Evolutionary conservation across 2,329 filamentous ascomycete genomes (phyloP).

Genomic region (Metarhizium guizhouense): DNA sequence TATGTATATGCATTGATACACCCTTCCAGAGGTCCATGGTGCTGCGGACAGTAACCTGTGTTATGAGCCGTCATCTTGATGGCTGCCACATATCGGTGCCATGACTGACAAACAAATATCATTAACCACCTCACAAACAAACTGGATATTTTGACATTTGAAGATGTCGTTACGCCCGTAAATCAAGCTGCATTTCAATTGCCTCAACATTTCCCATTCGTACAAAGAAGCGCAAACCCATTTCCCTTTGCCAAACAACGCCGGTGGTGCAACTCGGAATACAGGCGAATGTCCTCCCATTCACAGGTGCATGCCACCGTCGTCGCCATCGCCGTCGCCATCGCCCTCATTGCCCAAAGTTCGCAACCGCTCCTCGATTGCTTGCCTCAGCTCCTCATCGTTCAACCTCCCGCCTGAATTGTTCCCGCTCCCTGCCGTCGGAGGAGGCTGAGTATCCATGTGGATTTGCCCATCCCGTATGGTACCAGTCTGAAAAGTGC

Average conservation of each 20-base stretch:
- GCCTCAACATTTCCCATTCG: neutral
- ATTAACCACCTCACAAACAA: neutral
- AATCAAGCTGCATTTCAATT: neutral
- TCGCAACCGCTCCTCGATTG: slow-evolving; percentile 46
- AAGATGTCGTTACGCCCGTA: neutral
- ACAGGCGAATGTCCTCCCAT: neutral
- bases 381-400: slow-evolving; percentile 50
- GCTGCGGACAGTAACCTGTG: neutral
- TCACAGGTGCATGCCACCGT: slow-evolving; percentile 53
- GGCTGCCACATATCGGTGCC: neutral
- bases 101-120: neutral
- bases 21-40: neutral
- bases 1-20: neutral
- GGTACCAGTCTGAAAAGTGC: slow-evolving; percentile 53
- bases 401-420: slow-evolving; percentile 37
- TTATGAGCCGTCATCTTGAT: neutral
- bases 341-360: slow-evolving; percentile 28
- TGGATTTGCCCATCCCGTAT: slow-evolving; percentile 41
- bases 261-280: neutral
- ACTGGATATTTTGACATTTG: neutral
- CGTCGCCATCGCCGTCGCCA: slow-evolving; percentile 32
- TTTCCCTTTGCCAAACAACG: neutral
- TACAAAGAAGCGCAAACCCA: neutral
- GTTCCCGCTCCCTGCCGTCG: slow-evolving; percentile 5
- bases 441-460: slow-evolving; percentile 26